Percentiles rank a stretch among this genome's conserved stretches.
Evolutionary conservation across 83 land plant genomes (phyloP).

Genomic region (Isoetes engelmannii): DNA sequence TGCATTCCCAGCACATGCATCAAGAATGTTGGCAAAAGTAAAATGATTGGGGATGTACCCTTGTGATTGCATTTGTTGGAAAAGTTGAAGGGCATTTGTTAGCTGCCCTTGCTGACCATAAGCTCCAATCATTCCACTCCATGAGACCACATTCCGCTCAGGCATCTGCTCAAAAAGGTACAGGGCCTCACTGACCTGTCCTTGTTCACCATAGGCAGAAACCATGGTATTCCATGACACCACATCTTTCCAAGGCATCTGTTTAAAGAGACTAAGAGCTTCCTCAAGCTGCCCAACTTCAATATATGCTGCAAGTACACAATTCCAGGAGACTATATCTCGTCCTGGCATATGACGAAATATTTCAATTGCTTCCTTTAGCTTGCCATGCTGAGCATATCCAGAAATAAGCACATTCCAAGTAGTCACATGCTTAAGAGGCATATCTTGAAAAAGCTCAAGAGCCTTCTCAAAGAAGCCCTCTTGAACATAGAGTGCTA

Average conservation of each 20-base stretch:
- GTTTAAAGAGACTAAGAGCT: conserved; percentile 31
- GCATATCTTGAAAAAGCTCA: conserved; percentile 31
- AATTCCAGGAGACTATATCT: conserved; percentile 34
- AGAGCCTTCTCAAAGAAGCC: conserved; percentile 1
- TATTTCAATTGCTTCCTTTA: conserved; percentile 32
- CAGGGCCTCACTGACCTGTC: conserved; percentile 3
- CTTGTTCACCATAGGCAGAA: conserved; percentile 9
- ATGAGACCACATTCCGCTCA: conserved; percentile 7
- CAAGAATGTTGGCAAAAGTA: conserved; percentile 31
- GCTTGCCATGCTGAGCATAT: conserved; percentile 32
- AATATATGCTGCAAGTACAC: conserved; percentile 26
- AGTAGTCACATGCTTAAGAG: conserved; percentile 36
- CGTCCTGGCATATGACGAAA: conserved; percentile 33
- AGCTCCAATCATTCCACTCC: conserved; percentile 35
- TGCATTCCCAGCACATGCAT: conserved; percentile 37
- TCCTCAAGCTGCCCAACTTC: conserved; percentile 18
- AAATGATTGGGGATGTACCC: conserved; percentile 19
- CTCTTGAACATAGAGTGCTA: neutral
- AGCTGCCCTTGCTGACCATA: conserved; percentile 28
- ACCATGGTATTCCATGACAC: conserved; percentile 19
- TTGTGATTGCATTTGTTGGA: conserved; percentile 21
- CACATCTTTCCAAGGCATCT: conserved; percentile 33
- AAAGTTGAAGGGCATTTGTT: conserved; percentile 23
- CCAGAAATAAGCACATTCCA: conserved; percentile 44
- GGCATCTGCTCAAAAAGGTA: neutral